Evolutionary conservation across 306 rosid genomes (phyloP).

Genomic region (Abrus precatorius): DNA sequence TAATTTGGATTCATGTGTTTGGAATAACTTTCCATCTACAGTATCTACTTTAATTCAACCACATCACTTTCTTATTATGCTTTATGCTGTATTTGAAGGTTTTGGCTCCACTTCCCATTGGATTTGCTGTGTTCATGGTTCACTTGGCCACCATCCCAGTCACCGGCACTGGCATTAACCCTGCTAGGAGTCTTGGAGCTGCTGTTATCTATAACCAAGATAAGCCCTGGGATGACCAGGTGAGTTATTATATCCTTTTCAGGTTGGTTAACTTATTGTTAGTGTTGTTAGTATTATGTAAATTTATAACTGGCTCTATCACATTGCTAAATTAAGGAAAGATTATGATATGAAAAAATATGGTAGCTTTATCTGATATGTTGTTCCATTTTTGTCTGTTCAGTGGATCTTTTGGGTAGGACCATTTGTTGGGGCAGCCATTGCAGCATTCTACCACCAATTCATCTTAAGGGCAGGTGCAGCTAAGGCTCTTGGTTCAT

Average conservation of each 20-base stretch:
- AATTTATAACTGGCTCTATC: not conserved
- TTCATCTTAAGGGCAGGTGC: slow-evolving; percentile 93
- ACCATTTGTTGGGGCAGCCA: slow-evolving; percentile 90
- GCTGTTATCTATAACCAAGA: slow-evolving; percentile 71
- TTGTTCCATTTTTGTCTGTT: slow-evolving; percentile 33
- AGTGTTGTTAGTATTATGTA: not conserved
- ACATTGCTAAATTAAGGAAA: not conserved
- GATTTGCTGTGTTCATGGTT: slow-evolving; percentile 96
- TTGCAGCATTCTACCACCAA: slow-evolving; percentile 96
- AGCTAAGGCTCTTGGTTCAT: slow-evolving; percentile 87
- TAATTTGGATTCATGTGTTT: slow-evolving; percentile 48
- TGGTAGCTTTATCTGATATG: slow-evolving; percentile 35
- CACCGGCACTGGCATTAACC: slow-evolving; percentile 95
- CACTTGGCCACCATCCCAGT: slow-evolving; percentile 96
- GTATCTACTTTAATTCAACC: slow-evolving; percentile 41
- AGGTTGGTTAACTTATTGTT: too few species aligned
- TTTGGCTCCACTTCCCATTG: slow-evolving; percentile 98
- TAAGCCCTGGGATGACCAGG: slow-evolving; percentile 84
- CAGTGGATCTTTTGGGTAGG: slow-evolving; percentile 99
- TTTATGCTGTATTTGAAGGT: slow-evolving; percentile 59
- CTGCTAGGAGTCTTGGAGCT: slow-evolving; percentile 94
- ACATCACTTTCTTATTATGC: slow-evolving; percentile 30
- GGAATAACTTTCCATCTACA: slow-evolving; percentile 28
- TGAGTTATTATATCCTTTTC: slow-evolving; percentile 42
- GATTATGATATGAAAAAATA: not conserved